These are phyloP conservation scores for Huntiella savannae DNA, from an alignment of 2,329 filamentous ascomycete species.

Conservation along the genomic window DNA sequence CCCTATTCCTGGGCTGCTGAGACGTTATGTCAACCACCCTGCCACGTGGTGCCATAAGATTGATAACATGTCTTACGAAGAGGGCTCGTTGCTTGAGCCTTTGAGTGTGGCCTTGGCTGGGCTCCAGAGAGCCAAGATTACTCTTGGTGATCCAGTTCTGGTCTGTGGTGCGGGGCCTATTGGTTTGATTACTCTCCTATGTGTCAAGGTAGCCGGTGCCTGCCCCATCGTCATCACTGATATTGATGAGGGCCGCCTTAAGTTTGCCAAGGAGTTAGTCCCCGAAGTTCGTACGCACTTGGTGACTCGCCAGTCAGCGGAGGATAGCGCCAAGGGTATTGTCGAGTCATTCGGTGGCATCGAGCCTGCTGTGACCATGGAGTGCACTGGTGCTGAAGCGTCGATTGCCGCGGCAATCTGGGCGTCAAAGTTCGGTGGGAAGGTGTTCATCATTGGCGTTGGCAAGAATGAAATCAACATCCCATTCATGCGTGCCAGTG, in stretches of 20 bases:
- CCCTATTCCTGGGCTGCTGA: slow-evolving; percentile 67
- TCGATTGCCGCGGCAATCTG: slow-evolving; percentile 75
- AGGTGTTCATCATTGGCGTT: slow-evolving; percentile 91
- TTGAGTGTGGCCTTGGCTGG: slow-evolving; percentile 76
- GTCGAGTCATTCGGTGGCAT: slow-evolving; percentile 50
- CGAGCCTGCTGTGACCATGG: slow-evolving; percentile 65
- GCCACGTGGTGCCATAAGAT: slow-evolving; percentile 95
- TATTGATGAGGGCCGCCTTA: slow-evolving; percentile 69
- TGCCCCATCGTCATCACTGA: slow-evolving; percentile 87
- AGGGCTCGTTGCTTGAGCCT: slow-evolving; percentile 79
- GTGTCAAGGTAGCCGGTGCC: slow-evolving; percentile 68
- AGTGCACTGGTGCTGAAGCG: slow-evolving; percentile 89
- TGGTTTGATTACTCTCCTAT: slow-evolving; percentile 73
- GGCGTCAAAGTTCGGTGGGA: slow-evolving; percentile 83
- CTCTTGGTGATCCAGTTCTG: slow-evolving; percentile 69
- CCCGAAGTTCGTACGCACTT: slow-evolving; percentile 66
- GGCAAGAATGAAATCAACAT: slow-evolving; percentile 91
- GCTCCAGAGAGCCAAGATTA: slow-evolving; percentile 63
- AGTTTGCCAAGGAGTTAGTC: slow-evolving; percentile 68
- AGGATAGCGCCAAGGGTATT: slow-evolving; percentile 56
- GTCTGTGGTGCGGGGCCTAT: slow-evolving; percentile 91
- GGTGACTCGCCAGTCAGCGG: slow-evolving; percentile 44
- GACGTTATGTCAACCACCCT: slow-evolving; percentile 88
- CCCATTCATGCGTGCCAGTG: slow-evolving; percentile 84
- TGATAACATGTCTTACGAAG: slow-evolving; percentile 75